Conservation (phyloP, 306 rosid species). For the Pyrus communis region DNA sequence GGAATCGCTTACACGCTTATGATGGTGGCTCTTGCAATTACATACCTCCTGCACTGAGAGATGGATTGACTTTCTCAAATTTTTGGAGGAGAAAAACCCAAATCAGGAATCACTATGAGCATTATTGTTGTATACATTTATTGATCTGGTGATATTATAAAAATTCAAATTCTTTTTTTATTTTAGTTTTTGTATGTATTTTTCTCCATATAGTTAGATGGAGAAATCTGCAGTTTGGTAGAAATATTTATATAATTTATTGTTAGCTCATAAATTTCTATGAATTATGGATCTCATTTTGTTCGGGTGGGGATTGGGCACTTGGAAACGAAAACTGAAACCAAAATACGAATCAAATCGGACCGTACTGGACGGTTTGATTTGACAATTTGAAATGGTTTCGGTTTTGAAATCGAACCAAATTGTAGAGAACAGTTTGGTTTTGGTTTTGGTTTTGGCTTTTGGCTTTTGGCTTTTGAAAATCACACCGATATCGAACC, state of each 20-base stretch:
- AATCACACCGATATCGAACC: too few species aligned
- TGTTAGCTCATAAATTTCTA: neutral
- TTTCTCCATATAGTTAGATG: constrained; percentile 7
- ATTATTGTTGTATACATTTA: neutral
- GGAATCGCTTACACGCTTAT: constrained; percentile 61
- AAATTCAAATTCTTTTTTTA: neutral
- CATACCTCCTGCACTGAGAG: constrained; percentile 47
- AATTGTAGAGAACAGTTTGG: too few species aligned
- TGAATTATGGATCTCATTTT: neutral
- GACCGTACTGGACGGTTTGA: too few species aligned
- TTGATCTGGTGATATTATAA: neutral
- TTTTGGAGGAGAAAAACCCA: neutral
- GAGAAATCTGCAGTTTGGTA: constrained; percentile 4
- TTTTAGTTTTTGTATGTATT: neutral
- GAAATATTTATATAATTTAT: neutral
- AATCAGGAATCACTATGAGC: neutral
- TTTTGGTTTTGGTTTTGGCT: too few species aligned
- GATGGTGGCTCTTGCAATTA: constrained; percentile 53
- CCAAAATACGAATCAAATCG: too few species aligned
- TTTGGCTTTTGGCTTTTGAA: too few species aligned
- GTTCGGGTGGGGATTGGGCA: neutral
- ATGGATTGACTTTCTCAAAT: neutral
- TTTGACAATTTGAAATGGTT: too few species aligned
- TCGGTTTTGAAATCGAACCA: too few species aligned
- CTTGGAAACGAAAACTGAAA: too few species aligned